phyloP scores from a whole-genome alignment of 495 filamentous ascomycete species.

The Extremus antarcticus region DNA sequence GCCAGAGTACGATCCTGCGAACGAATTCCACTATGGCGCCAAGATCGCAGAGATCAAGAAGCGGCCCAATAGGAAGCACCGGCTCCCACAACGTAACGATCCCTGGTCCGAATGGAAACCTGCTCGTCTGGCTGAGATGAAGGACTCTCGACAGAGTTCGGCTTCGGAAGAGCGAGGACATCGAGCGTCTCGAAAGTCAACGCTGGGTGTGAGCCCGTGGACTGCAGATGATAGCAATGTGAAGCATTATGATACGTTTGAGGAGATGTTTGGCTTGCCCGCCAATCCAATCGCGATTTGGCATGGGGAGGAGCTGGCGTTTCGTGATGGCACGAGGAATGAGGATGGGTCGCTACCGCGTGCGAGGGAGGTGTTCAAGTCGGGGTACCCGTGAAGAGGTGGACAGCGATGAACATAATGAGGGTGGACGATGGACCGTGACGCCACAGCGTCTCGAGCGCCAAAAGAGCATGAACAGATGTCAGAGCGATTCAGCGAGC shows the following conservation, averaged over 20 bases:
- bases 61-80: constrained; percentile 22
- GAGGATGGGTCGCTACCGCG: constrained; percentile 6
- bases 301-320: constrained; percentile 18
- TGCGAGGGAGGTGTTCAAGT: constrained; percentile 4
- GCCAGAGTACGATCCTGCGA: constrained; percentile 18
- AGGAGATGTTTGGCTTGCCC: constrained; percentile 20
- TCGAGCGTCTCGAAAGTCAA: background rate
- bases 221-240: background rate
- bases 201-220: background rate
- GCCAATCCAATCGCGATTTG: constrained; percentile 16
- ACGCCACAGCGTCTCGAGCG: background rate
- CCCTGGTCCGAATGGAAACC: background rate
- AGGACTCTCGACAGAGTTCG: background rate
- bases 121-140: background rate
- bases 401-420: background rate
- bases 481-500: no score
- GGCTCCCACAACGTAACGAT: constrained; percentile 1
- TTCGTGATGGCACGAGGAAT: constrained; percentile 17
- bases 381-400: background rate
- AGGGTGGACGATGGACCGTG: background rate
- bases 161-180: background rate
- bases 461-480: no score
- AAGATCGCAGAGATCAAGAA: constrained; percentile 24
- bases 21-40: constrained; percentile 4
- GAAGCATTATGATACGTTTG: constrained; percentile 2